A percentile compares a stretch with the other conserved stretches of the same genome.
Evolutionary conservation across 106 monocot genomes (phyloP).

Genomic region (Apostasia ramifera): DNA sequence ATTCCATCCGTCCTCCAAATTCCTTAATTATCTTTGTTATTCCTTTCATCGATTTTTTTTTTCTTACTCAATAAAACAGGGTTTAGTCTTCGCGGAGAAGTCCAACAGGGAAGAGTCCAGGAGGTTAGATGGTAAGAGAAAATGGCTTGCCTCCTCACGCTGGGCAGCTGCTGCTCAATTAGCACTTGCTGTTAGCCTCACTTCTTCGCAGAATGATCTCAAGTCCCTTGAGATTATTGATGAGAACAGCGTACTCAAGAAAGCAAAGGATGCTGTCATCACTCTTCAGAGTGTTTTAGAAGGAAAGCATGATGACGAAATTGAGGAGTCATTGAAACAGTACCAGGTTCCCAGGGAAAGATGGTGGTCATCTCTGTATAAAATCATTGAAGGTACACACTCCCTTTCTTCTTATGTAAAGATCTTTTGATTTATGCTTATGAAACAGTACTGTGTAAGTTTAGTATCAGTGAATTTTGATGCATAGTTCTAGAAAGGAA

Average conservation of each 20-base stretch:
- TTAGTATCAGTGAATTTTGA: no score
- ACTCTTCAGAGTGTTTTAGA: conserved; percentile 85
- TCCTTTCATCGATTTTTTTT: conserved; percentile 2
- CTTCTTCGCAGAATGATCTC: conserved; percentile 76
- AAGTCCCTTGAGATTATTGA: conserved; percentile 50
- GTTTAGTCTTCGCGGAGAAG: conserved; percentile 47
- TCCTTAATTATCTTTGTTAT: no score
- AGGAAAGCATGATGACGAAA: conserved; percentile 69
- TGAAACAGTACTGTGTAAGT: no score
- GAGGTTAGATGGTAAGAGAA: conserved; percentile 41
- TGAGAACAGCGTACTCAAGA: conserved; percentile 64
- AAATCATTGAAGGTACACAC: conserved; percentile 79
- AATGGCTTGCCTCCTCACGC: conserved; percentile 74
- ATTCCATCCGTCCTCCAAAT: no score
- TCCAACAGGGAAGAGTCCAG: conserved; percentile 34
- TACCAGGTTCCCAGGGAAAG: conserved; percentile 63
- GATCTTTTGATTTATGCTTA: no score
- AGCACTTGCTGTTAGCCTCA: conserved; percentile 73
- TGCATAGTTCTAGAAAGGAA: no score
- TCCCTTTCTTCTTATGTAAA: background rate
- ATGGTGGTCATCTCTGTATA: conserved; percentile 99
- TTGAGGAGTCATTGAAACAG: conserved; percentile 55
- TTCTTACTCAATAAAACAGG: conserved; percentile 28
- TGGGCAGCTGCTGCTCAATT: conserved; percentile 93
- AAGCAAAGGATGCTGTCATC: conserved; percentile 90